Evolutionary conservation across 495 filamentous ascomycete species (phyloP).

Genomic region (Trichoderma virens): DNA sequence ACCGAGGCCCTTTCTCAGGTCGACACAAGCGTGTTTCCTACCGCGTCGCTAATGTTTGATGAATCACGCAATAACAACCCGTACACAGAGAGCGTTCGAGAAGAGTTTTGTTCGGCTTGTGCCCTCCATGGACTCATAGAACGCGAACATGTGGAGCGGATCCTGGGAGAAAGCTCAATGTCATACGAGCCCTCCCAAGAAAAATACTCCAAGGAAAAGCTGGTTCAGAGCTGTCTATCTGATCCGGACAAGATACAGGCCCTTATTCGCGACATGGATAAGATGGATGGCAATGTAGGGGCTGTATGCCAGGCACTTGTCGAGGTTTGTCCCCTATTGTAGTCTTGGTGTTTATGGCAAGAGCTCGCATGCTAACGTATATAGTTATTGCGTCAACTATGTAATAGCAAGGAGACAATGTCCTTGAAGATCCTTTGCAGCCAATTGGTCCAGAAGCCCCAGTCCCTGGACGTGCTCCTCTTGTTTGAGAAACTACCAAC

Average conservation of each 20-base stretch:
- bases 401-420: conserved; percentile 82
- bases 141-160: conserved; percentile 65
- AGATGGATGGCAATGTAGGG: conserved; percentile 91
- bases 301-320: conserved; percentile 76
- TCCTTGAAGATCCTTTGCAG: conserved; percentile 78
- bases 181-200: conserved; percentile 68
- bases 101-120: conserved; percentile 90
- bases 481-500: conserved; percentile 71
- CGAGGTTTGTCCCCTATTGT: conserved; percentile 51
- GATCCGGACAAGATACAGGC: conserved; percentile 66
- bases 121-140: conserved; percentile 76
- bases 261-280: conserved; percentile 71
- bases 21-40: conserved; percentile 72
- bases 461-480: conserved; percentile 74
- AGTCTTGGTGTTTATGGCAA: neutral
- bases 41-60: conserved; percentile 73
- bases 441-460: conserved; percentile 67
- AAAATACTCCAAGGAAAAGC: conserved; percentile 65
- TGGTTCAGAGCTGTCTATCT: conserved; percentile 64
- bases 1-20: conserved; percentile 67
- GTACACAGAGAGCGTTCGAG: conserved; percentile 72
- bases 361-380: conserved; percentile 15
- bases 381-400: conserved; percentile 70
- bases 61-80: conserved; percentile 59
- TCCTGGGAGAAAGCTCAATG: conserved; percentile 82